Evolutionary conservation across 1,284 basidiomycete species (phyloP).

Genomic region (Heterobasidion irregulare): DNA sequence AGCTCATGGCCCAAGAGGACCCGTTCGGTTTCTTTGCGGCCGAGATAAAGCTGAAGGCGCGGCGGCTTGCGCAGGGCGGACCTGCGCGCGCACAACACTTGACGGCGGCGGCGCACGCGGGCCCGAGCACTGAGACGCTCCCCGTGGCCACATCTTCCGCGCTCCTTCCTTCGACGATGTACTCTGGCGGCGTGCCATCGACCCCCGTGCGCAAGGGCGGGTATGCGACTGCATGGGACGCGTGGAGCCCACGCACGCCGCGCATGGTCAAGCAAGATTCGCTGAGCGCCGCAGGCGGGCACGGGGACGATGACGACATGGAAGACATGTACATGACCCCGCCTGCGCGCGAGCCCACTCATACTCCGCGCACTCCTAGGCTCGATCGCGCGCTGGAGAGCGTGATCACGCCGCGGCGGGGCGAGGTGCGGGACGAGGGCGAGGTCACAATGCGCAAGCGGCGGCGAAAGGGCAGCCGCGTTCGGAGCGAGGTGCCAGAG

Average conservation of each 20-base stretch:
- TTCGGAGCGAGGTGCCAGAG: constrained; percentile 3
- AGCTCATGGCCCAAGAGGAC: constrained; percentile 19
- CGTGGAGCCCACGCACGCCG: neutral
- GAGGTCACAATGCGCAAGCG: constrained; percentile 11
- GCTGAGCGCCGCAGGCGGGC: neutral
- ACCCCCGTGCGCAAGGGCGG: neutral
- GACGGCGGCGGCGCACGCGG: neutral
- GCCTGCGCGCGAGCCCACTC: neutral
- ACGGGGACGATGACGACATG: constrained; percentile 7
- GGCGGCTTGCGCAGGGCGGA: constrained; percentile 9
- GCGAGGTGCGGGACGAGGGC: constrained; percentile 2
- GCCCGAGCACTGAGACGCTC: neutral
- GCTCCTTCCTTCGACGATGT: constrained; percentile 14
- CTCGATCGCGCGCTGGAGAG: neutral
- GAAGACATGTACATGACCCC: constrained; percentile 12
- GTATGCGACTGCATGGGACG: neutral
- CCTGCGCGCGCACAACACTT: neutral
- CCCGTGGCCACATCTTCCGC: constrained; percentile 1
- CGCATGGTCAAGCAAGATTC: constrained; percentile 5
- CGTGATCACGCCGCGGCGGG: constrained; percentile 3
- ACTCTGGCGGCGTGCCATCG: neutral
- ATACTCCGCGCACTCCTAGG: constrained; percentile 6
- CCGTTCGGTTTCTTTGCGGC: constrained; percentile 36
- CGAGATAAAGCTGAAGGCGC: constrained; percentile 27
- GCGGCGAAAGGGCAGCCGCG: constrained; percentile 3